Conservation (phyloP, 169 alveolate genomes). For the Plasmodium coatneyi region DNA sequence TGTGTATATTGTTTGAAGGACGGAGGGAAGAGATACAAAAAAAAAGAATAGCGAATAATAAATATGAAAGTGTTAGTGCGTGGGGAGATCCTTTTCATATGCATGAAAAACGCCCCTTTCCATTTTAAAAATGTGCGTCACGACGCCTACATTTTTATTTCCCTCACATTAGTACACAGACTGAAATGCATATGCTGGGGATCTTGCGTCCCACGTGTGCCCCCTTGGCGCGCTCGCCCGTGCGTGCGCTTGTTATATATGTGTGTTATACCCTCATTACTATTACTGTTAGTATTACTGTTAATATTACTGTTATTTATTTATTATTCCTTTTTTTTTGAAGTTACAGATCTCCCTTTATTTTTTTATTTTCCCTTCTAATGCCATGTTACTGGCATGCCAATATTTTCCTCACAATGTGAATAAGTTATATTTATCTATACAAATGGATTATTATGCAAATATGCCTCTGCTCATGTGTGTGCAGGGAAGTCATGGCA, state of each 20-base stretch:
- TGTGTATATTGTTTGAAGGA: conserved; percentile 19
- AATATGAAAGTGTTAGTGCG: not conserved
- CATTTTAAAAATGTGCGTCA: not conserved
- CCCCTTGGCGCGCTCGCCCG: not conserved
- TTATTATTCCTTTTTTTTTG: not conserved
- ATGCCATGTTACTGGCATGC: not conserved
- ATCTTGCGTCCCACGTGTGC: not conserved
- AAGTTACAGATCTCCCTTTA: not conserved
- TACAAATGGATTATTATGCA: conserved; percentile 1
- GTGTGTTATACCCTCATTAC: not conserved
- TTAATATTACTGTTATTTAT: not conserved
- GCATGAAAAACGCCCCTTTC: conserved; percentile 39
- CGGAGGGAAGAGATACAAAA: not conserved
- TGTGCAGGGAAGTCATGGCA: not conserved
- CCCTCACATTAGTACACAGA: not conserved
- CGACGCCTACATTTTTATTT: not conserved
- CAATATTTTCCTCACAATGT: not conserved
- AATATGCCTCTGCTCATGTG: not conserved
- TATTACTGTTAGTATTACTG: not conserved
- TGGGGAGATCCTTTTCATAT: conserved; percentile 16
- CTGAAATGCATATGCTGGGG: not conserved
- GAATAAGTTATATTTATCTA: not conserved
- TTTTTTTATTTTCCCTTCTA: not conserved
- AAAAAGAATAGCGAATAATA: not conserved
- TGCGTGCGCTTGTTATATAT: not conserved